Evolutionary conservation across 495 filamentous ascomycete genomes (phyloP).

Genomic region (Aspergillus heteromorphus): DNA sequence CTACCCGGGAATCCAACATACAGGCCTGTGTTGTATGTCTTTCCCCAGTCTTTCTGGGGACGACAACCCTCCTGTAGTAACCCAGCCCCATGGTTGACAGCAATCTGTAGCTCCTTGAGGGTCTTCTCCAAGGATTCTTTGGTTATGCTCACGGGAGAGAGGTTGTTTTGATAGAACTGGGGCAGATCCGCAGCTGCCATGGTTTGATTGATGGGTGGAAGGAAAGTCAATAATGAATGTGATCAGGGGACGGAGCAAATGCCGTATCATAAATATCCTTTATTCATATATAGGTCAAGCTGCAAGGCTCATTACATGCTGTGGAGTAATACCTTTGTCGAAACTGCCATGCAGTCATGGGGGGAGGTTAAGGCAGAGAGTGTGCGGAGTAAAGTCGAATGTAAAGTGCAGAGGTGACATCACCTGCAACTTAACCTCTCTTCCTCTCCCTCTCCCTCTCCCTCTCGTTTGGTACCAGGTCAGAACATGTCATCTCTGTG

Average conservation of each 20-base stretch:
- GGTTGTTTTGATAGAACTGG: slow-evolving; percentile 18
- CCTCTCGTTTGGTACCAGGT: no score
- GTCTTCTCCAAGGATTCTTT: slow-evolving; percentile 6
- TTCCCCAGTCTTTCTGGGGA: slow-evolving; percentile 20
- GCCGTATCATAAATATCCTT: not conserved
- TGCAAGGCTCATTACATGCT: no score
- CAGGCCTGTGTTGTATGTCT: slow-evolving; percentile 16
- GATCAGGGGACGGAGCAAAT: not conserved
- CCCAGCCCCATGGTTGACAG: slow-evolving; percentile 25
- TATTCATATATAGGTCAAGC: no score
- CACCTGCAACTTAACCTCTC: no score
- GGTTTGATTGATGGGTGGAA: not conserved
- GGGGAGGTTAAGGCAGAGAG: no score
- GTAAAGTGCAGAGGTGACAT: no score
- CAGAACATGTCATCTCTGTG: no score
- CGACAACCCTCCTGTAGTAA: slow-evolving; percentile 20
- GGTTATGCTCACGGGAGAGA: slow-evolving; percentile 12
- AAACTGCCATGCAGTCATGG: no score
- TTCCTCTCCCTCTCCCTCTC: no score
- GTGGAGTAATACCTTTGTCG: no score
- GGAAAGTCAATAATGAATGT: not conserved
- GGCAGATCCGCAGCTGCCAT: not conserved
- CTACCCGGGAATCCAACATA: slow-evolving; percentile 29
- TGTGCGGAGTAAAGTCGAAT: no score
- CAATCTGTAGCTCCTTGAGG: slow-evolving; percentile 24